phyloP scores from a whole-genome alignment of 2,329 filamentous ascomycete genomes.

The Penicillium sp. region DNA sequence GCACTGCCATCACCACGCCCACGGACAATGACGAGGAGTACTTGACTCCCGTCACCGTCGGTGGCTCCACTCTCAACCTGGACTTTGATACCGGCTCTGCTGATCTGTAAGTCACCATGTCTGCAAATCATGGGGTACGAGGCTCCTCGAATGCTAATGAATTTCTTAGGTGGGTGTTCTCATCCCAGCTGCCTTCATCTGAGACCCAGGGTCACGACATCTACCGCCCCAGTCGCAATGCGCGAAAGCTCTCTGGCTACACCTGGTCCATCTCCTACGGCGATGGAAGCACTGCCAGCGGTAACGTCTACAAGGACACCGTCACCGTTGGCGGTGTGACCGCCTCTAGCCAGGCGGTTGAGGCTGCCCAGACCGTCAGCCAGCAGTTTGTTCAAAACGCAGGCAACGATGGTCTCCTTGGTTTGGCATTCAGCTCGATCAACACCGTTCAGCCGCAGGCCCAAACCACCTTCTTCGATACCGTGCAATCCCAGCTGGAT shows the following conservation, averaged over 20 bases:
- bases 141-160: slow-evolving; percentile 23
- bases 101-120: slow-evolving; percentile 52
- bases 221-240: slow-evolving; percentile 51
- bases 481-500: slow-evolving; percentile 47
- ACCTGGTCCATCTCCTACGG: slow-evolving; percentile 60
- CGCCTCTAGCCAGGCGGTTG: slow-evolving; percentile 57
- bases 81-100: slow-evolving; percentile 67
- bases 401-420: slow-evolving; percentile 55
- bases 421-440: slow-evolving; percentile 54
- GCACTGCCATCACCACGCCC: slow-evolving; percentile 39
- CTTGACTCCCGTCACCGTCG: slow-evolving; percentile 57
- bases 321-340: slow-evolving; percentile 57
- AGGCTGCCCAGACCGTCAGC: slow-evolving; percentile 58
- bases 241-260: slow-evolving; percentile 43
- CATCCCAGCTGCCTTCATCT: slow-evolving; percentile 40
- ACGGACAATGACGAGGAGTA: slow-evolving; percentile 53
- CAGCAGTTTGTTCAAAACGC: slow-evolving; percentile 46
- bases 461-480: slow-evolving; percentile 58
- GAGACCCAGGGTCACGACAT: slow-evolving; percentile 51
- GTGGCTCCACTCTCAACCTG: slow-evolving; percentile 56
- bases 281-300: slow-evolving; percentile 58
- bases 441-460: slow-evolving; percentile 50
- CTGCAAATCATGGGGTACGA: not conserved
- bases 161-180: slow-evolving; percentile 57
- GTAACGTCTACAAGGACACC: slow-evolving; percentile 60